Conservation (phyloP, 2,329 filamentous ascomycete species). For the Drechslerella coelobrocha region DNA sequence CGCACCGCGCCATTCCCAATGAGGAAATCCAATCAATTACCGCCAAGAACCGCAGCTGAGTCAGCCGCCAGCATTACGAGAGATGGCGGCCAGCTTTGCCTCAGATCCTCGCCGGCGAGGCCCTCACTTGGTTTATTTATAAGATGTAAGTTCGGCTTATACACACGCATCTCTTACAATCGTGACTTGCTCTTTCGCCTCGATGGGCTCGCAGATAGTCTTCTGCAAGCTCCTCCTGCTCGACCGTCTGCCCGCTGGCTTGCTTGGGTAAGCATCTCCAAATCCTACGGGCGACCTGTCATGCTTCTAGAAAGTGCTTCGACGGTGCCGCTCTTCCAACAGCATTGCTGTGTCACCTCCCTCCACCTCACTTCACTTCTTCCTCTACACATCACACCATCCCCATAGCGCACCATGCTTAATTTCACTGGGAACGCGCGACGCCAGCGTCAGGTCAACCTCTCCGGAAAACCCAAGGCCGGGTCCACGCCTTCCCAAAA, state of each 20-base stretch:
- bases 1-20: neutral
- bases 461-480: constrained; percentile 68
- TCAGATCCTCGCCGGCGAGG: too few relatives aligned
- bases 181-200: too few relatives aligned
- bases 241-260: neutral
- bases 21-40: neutral
- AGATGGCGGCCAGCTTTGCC: neutral
- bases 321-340: neutral
- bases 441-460: constrained; percentile 68
- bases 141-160: too few relatives aligned
- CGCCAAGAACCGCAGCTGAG: neutral
- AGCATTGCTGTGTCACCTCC: neutral
- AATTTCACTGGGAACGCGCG: constrained; percentile 2
- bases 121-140: too few relatives aligned
- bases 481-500: neutral
- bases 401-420: neutral
- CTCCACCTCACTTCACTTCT: neutral
- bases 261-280: constrained; percentile 1
- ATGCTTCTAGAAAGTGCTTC: constrained; percentile 1
- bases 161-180: too few relatives aligned
- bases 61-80: neutral
- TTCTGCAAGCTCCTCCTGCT: neutral
- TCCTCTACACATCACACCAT: neutral
- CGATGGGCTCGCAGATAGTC: neutral
- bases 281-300: neutral